Evolutionary conservation across 805 yeast genomes (phyloP).

Genomic region (Phaffomyces antillensis): DNA sequence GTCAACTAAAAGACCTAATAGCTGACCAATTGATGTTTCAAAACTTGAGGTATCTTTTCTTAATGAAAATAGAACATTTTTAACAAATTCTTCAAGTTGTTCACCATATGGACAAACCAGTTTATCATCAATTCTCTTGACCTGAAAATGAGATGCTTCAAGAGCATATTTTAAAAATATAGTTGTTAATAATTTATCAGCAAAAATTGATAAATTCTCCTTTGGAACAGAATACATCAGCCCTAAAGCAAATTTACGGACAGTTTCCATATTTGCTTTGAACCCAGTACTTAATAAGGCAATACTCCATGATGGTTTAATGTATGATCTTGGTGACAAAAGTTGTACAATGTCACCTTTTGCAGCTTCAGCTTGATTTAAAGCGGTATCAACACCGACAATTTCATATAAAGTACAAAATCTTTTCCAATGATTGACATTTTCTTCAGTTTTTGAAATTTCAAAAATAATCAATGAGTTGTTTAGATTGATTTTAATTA

Average conservation of each 20-base stretch:
- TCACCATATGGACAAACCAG: slow-evolving; percentile 54
- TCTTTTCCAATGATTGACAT: slow-evolving; percentile 58
- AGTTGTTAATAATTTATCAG: slow-evolving; percentile 34
- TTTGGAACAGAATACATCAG: slow-evolving; percentile 47
- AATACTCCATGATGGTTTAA: slow-evolving; percentile 68
- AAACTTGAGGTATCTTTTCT: slow-evolving; percentile 24
- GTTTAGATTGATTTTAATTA: slow-evolving; percentile 28
- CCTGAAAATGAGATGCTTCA: slow-evolving; percentile 55
- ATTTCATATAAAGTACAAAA: slow-evolving; percentile 73
- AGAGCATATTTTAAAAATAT: slow-evolving; percentile 52
- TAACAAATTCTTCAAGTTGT: slow-evolving; percentile 38
- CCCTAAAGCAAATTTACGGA: slow-evolving; percentile 53
- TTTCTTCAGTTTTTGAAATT: slow-evolving; percentile 11
- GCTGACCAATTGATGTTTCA: slow-evolving; percentile 19
- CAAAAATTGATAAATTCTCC: slow-evolving; percentile 39
- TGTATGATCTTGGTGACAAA: slow-evolving; percentile 39
- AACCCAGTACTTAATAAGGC: slow-evolving; percentile 71
- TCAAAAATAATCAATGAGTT: slow-evolving; percentile 19
- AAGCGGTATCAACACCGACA: slow-evolving; percentile 74
- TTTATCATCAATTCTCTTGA: slow-evolving; percentile 26
- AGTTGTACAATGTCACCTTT: slow-evolving; percentile 50
- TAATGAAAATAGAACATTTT: slow-evolving; percentile 27
- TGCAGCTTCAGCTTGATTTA: slow-evolving; percentile 82
- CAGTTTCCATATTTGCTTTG: slow-evolving; percentile 69
- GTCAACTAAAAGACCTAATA: slow-evolving; percentile 41